Conservation (phyloP, 257 asterid genomes). For the Jasminum sambac region DNA sequence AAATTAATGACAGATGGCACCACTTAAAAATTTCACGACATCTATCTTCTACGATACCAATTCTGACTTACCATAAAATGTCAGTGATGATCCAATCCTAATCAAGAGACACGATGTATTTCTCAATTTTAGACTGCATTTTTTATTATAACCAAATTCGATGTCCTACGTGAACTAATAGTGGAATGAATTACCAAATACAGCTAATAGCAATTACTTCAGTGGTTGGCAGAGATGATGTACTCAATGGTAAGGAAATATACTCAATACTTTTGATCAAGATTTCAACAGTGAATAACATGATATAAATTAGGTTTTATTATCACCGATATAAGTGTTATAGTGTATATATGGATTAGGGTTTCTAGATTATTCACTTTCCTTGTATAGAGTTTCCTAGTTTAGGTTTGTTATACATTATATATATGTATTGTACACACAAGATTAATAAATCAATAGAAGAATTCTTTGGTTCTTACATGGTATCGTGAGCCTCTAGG, state of each 20-base stretch:
- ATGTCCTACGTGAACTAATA: neutral
- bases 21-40: neutral
- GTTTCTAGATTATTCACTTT: no score
- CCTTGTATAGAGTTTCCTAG: no score
- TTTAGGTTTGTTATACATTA: no score
- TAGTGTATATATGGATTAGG: no score
- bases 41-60: neutral
- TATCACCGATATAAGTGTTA: constrained; percentile 5
- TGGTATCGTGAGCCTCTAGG: no score
- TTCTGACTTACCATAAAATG: neutral
- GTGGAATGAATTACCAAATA: neutral
- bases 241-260: neutral
- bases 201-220: neutral
- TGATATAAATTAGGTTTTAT: neutral
- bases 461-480: no score
- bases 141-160: neutral
- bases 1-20: neutral
- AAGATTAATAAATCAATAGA: no score
- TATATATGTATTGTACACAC: no score
- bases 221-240: neutral
- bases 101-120: neutral
- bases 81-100: neutral
- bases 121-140: neutral
- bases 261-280: neutral
- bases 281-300: constrained; percentile 6